Conservation (phyloP, 164 flowering plant species). For the Umbellularia californica region DNA sequence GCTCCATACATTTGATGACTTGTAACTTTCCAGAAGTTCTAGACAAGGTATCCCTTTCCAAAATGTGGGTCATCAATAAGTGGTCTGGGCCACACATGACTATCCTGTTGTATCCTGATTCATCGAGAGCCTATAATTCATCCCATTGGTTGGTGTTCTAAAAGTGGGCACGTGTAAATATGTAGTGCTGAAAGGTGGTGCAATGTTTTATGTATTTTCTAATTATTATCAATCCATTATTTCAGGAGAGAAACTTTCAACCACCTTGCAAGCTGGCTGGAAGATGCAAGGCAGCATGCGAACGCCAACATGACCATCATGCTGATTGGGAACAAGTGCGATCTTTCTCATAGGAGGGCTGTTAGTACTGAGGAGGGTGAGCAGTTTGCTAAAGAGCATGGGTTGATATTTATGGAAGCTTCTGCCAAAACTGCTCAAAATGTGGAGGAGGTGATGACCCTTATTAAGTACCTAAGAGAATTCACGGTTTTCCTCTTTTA, state of each 20-base stretch:
- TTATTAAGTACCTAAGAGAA: too few species aligned
- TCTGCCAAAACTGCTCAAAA: conserved; percentile 20
- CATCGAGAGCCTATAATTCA: too few species aligned
- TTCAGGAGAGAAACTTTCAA: conserved; percentile 17
- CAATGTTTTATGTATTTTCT: too few species aligned
- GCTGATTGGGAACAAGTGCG: conserved; percentile 41
- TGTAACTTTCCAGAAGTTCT: too few species aligned
- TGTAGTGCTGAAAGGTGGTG: too few species aligned
- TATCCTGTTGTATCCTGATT: neutral
- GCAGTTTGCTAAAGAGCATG: conserved; percentile 52
- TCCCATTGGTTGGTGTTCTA: neutral
- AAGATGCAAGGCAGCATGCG: conserved; percentile 88
- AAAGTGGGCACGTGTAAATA: neutral
- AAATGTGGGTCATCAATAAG: too few species aligned
- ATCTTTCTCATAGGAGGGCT: conserved; percentile 20
- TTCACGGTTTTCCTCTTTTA: neutral
- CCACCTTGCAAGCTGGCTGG: conserved; percentile 72
- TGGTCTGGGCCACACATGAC: too few species aligned
- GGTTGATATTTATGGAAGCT: conserved; percentile 17
- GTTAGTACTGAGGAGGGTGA: conserved; percentile 43
- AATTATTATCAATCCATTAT: too few species aligned
- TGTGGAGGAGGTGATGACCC: conserved; percentile 14
- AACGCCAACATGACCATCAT: conserved; percentile 84
- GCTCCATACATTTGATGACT: too few species aligned
- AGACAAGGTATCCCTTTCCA: too few species aligned